Conservation (phyloP, 2,329 filamentous ascomycete species). For the Fusarium piperis region DNA sequence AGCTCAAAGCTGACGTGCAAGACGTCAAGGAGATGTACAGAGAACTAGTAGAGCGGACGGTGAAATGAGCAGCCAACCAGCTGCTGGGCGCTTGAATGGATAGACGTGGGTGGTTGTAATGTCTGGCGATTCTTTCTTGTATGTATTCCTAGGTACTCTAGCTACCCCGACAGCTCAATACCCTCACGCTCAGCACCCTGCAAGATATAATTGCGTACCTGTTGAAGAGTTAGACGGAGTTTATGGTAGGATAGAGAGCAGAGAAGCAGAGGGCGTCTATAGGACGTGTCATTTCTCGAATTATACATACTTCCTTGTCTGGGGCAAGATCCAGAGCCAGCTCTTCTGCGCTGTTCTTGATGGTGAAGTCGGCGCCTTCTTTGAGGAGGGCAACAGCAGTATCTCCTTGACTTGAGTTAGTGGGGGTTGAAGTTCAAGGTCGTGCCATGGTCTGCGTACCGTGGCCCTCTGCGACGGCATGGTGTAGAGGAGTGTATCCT, state of each 20-base stretch:
- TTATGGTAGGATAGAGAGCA: background rate
- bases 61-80: slow-evolving; percentile 61
- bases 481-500: slow-evolving; percentile 90
- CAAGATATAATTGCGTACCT: slow-evolving; percentile 81
- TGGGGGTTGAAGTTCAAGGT: too few species aligned
- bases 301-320: slow-evolving; percentile 75
- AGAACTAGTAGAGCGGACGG: slow-evolving; percentile 86
- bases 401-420: slow-evolving; percentile 64
- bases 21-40: slow-evolving; percentile 98
- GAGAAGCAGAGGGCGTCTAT: background rate
- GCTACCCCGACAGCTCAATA: slow-evolving; percentile 64
- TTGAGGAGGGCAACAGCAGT: slow-evolving; percentile 84
- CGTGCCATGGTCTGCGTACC: slow-evolving; percentile 53
- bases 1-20: slow-evolving; percentile 85
- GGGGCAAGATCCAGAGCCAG: slow-evolving; percentile 85
- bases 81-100: background rate
- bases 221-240: slow-evolving; percentile 35
- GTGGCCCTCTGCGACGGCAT: slow-evolving; percentile 81
- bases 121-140: slow-evolving; percentile 24
- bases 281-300: background rate
- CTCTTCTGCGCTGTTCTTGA: slow-evolving; percentile 76
- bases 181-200: slow-evolving; percentile 85
- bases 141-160: slow-evolving; percentile 40
- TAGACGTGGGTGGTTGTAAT: slow-evolving; percentile 3
- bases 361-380: slow-evolving; percentile 83